Evolutionary conservation across 352 stramenopile species (phyloP).

Genomic region (Thraustochytrium sp.): DNA sequence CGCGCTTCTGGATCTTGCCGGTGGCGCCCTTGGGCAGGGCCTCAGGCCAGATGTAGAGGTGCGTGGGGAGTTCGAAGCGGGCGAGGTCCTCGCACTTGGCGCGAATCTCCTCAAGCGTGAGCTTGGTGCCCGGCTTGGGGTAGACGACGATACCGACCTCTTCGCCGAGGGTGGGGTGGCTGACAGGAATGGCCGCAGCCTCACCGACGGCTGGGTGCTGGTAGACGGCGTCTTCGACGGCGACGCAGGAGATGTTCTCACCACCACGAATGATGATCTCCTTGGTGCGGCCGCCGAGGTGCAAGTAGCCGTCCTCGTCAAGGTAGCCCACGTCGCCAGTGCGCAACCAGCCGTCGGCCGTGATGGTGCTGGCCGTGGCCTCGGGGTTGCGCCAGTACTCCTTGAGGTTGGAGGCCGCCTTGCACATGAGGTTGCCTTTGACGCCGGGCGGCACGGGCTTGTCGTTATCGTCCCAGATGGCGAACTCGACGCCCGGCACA

Average conservation of each 20-base stretch:
- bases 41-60: background rate
- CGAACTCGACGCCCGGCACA: background rate
- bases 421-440: conserved; percentile 27
- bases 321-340: conserved; percentile 83
- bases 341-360: conserved; percentile 71
- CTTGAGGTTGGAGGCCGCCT: conserved; percentile 45
- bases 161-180: conserved; percentile 26
- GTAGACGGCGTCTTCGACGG: conserved; percentile 54
- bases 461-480: conserved; percentile 39
- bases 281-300: conserved; percentile 55
- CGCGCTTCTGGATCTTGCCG: conserved; percentile 41
- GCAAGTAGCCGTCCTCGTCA: conserved; percentile 61
- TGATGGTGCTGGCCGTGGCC: conserved; percentile 45
- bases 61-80: background rate
- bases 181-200: conserved; percentile 11
- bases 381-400: conserved; percentile 49
- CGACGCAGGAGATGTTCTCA: conserved; percentile 56
- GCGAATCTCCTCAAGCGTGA: background rate
- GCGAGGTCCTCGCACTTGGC: background rate
- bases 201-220: conserved; percentile 4
- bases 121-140: background rate
- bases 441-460: background rate
- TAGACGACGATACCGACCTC: conserved; percentile 1
- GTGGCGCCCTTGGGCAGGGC: conserved; percentile 18
- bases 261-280: conserved; percentile 62